Evolutionary conservation across 768 basidiomycete genomes (phyloP), one percentile per base, ranked within the genome.

Genomic region (Austroboletus eburneus): DNA sequence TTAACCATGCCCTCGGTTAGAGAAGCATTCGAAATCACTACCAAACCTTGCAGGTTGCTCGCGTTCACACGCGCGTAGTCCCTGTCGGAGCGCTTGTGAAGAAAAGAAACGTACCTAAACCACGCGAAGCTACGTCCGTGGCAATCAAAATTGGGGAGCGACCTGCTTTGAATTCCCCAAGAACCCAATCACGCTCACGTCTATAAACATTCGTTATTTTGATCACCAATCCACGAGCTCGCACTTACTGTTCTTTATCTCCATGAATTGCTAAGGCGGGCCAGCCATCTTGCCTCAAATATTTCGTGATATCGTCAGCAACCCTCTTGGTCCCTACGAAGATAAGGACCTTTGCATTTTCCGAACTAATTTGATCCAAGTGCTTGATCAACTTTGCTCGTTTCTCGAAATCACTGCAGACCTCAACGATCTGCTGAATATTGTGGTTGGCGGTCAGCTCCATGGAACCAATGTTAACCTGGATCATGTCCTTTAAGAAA

Each of bases 211-310:
- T n/a, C n/a, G n/a, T n/a, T n/a, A n/a, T n/a, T n/a, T n/a, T n/a
- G n/a, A n/a, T n/a, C n/a, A n/a, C n/a, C n/a, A n/a, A n/a, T n/a
- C n/a, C n/a, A n/a, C n/a, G n/a, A 21, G 38, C 59, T 35, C 51
- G 43, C 6, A 75, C 87, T 57, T 65, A 94, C 89, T 96, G 92
- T 74, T 93, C 93, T 71, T 99, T 99, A 75, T 99, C 96, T 60
- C 96, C 96, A 63, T 99, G 96, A 61, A 99, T 99, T 44, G 96
- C 95, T 30, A 99, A 75, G 13, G 96, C 96, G n/a, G 96, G 96
- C 96, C 96, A 99, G 13, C 96, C 96, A 61, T 99, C 96, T 75
- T 90, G 87, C 48, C 96, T 87, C 48, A 99, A 76, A 61, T 92
- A 94, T 70, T 97, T 98, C 17, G 96, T 99, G 59, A 99, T 87